phyloP scores from a whole-genome alignment of 495 filamentous ascomycete genomes.

The Corynascus novoguineensis region DNA sequence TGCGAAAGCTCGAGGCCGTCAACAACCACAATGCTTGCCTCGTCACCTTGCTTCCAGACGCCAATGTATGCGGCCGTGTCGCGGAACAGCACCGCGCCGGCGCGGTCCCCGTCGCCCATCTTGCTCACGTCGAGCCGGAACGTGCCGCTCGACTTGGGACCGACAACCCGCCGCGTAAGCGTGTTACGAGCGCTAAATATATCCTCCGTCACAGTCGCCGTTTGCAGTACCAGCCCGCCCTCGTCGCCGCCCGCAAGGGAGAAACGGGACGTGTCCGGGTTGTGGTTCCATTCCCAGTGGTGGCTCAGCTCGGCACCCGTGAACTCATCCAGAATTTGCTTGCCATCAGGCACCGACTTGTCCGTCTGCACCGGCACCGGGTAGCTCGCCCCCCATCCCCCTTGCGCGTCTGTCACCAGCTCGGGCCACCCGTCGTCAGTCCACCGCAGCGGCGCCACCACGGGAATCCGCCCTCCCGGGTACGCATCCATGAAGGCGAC shows the following conservation, averaged over 20 bases:
- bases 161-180: slow-evolving; percentile 49
- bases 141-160: slow-evolving; percentile 43
- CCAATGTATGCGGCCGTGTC: slow-evolving; percentile 51
- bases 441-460: slow-evolving; percentile 51
- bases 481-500: slow-evolving; percentile 53
- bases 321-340: slow-evolving; percentile 41
- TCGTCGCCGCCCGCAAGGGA: background rate
- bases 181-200: slow-evolving; percentile 52
- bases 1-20: slow-evolving; percentile 24
- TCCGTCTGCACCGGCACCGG: slow-evolving; percentile 34
- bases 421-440: slow-evolving; percentile 46
- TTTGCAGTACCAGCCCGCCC: slow-evolving; percentile 39
- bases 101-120: slow-evolving; percentile 49
- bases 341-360: slow-evolving; percentile 24
- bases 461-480: slow-evolving; percentile 52
- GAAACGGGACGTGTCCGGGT: slow-evolving; percentile 44
- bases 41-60: slow-evolving; percentile 26
- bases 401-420: slow-evolving; percentile 33
- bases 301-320: slow-evolving; percentile 31
- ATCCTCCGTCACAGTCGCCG: slow-evolving; percentile 48
- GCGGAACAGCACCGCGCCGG: slow-evolving; percentile 47
- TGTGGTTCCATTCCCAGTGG: slow-evolving; percentile 60
- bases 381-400: slow-evolving; percentile 44
- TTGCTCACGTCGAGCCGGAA: slow-evolving; percentile 41
- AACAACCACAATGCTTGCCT: slow-evolving; percentile 26